phyloP scores from a whole-genome alignment of 75 land plant species.

The Cryptomeria japonica region DNA sequence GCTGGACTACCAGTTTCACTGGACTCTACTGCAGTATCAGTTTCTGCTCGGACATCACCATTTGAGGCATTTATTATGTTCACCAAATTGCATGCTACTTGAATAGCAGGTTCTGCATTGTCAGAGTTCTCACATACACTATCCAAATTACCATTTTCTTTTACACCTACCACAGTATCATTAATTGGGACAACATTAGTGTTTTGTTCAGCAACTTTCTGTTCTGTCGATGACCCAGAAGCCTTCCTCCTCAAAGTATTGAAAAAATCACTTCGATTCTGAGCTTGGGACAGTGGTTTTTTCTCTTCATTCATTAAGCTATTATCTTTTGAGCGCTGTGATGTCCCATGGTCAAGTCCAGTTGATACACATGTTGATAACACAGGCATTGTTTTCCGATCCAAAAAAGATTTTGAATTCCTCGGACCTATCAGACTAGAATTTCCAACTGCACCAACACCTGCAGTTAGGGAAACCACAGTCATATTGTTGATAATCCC shows the following conservation, averaged over 20 bases:
- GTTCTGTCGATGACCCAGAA: not conserved
- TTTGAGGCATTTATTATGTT: not conserved
- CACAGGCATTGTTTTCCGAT: conserved; percentile 17
- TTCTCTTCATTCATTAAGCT: conserved; percentile 15
- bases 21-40: not conserved
- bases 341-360: not conserved
- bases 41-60: conserved; percentile 18
- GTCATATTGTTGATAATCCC: not conserved
- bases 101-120: not conserved
- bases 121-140: conserved; percentile 8
- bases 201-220: not conserved
- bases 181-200: not conserved
- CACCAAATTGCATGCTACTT: conserved; percentile 16
- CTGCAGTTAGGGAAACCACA: not conserved
- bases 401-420: not conserved
- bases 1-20: conserved; percentile 12
- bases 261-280: conserved; percentile 66
- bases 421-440: not conserved
- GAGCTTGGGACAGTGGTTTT: conserved; percentile 32
- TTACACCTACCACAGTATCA: not conserved
- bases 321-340: conserved; percentile 5
- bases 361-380: conserved; percentile 13
- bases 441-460: conserved; percentile 11
- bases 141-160: conserved; percentile 6
- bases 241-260: conserved; percentile 64